Evolutionary conservation across 2,329 filamentous ascomycete species (phyloP), one percentile per base, ranked within the genome.

Genomic region (Colletotrichum simmondsii): DNA sequence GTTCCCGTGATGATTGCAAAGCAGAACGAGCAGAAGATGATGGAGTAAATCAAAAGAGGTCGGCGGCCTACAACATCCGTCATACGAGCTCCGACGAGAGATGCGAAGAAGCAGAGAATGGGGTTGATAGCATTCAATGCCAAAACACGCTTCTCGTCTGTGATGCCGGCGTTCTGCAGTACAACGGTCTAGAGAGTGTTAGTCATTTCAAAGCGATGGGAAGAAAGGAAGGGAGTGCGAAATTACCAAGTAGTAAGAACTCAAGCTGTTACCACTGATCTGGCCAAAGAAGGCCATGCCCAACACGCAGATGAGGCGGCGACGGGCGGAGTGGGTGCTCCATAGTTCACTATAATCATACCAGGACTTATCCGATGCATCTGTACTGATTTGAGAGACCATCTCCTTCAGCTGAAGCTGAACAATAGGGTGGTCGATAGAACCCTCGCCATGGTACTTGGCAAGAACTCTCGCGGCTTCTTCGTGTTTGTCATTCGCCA

Each of bases 31-130:
- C 82, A 83, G 74, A 85, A 87, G 12, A 86, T 77, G 53, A 85
- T 86, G 4, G 84, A 83, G 77, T 83, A 84, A 4, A 90, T 78
- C 14, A 90, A 79, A 8, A 90, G 80, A 0, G 88, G 87, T 3
- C 90, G 87, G 49, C 90, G 88, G n/a, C 90, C 89, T 6, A 91
- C 72, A 1, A 85, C 84, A 52, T 91, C 90, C 1, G 89, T 88
- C 62, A 91, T 82, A 16, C 85, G 82, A 4, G 90, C 88, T 58
- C 90, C 90, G 0, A 87, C 75, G 22, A 90, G 81, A 22, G 88
- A 87, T 1, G 83, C 86, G 1, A 86, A 75, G 71, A 87, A 84
- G 77, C 86, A 88, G 42, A 89, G 80, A 28, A 89, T 85, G 28
- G 89, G 87, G 78, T 90, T 88, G 74, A 88, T 83, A 42, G 81